Conservation (phyloP, 768 basidiomycete species). For the Tulasnella sp. region DNA sequence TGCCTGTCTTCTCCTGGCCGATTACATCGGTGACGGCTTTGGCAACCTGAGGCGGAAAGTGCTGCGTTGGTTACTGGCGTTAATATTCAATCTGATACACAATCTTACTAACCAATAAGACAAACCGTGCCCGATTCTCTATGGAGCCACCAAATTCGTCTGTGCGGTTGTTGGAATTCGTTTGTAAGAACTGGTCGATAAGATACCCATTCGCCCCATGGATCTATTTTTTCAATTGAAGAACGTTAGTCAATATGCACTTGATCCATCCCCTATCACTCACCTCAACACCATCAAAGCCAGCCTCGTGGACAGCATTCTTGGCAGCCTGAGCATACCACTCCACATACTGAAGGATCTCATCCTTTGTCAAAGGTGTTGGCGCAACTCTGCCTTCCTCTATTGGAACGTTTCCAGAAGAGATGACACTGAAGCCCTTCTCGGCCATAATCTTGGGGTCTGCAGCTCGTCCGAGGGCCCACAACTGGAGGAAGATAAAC, state of each 20-base stretch:
- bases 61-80: neutral
- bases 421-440: constrained; percentile 11
- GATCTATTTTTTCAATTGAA: no score
- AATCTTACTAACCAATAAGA: constrained; percentile 22
- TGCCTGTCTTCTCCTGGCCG: constrained; percentile 41
- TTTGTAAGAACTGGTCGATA: constrained; percentile 55
- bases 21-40: constrained; percentile 41
- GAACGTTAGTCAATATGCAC: no score
- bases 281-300: constrained; percentile 53
- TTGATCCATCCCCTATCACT: no score
- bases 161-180: constrained; percentile 43
- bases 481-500: constrained; percentile 27
- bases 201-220: constrained; percentile 6
- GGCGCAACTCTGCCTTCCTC: constrained; percentile 12
- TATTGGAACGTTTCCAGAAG: neutral
- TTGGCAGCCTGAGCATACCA: constrained; percentile 37
- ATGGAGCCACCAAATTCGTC: constrained; percentile 61
- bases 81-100: no score
- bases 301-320: constrained; percentile 44
- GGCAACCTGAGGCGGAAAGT: constrained; percentile 32
- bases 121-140: constrained; percentile 47
- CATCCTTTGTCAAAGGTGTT: constrained; percentile 20
- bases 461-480: constrained; percentile 26
- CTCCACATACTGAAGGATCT: constrained; percentile 22
- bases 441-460: neutral